Evolutionary conservation across 495 filamentous ascomycete genomes (phyloP).

Genomic region (Chlorociboria aeruginascens): DNA sequence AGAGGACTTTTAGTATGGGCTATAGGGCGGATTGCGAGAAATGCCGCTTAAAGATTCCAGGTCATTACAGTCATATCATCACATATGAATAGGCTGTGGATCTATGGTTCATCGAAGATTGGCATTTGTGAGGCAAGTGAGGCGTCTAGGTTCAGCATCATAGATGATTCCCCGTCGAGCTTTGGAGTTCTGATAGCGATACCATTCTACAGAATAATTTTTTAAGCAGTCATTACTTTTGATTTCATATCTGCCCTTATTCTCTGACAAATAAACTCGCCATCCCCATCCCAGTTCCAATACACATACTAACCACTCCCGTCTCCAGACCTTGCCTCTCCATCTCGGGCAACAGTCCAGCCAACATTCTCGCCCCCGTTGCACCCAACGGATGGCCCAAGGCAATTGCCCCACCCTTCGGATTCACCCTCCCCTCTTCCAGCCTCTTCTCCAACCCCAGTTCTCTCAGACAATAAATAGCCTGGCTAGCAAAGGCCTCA

Average conservation of each 20-base stretch:
- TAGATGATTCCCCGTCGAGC: no score
- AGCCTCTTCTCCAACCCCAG: conserved; percentile 52
- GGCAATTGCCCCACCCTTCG: conserved; percentile 87
- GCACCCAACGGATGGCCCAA: conserved; percentile 89
- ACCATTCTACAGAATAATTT: no score
- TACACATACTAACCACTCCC: conserved; percentile 76
- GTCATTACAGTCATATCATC: conserved; percentile 81
- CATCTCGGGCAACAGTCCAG: conserved; percentile 59
- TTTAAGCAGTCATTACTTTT: no score
- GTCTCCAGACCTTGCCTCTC: conserved; percentile 52
- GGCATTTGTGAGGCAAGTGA: neutral
- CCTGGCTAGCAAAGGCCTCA: conserved; percentile 88
- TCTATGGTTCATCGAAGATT: neutral
- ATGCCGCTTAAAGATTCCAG: conserved; percentile 65
- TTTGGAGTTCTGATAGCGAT: no score
- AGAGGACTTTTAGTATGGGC: conserved; percentile 67
- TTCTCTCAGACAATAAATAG: conserved; percentile 65
- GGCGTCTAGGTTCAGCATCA: neutral
- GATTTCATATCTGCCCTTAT: conserved; percentile 26
- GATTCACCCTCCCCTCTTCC: conserved; percentile 63
- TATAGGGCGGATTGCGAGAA: conserved; percentile 81
- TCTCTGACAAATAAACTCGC: conserved; percentile 75
- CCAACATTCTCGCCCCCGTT: conserved; percentile 74
- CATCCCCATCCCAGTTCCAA: conserved; percentile 91
- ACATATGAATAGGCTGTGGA: conserved; percentile 7